These are phyloP conservation scores for Mucor velutinosus DNA, from an alignment of 371 early-diverging fungal species.

Conservation along the genomic window DNA sequence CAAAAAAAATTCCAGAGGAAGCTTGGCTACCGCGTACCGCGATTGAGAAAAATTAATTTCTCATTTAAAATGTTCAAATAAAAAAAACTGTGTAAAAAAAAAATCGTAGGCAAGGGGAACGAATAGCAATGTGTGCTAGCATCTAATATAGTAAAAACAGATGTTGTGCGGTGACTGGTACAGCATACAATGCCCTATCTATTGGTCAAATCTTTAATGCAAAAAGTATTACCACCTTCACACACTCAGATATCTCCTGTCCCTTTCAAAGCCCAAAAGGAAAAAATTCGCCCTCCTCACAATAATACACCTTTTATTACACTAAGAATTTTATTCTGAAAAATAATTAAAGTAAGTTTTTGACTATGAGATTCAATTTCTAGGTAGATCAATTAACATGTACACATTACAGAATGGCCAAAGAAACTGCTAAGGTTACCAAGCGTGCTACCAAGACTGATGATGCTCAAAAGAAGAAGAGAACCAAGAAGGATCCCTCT, in stretches of 20 bases:
- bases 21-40: constrained; percentile 39
- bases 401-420: constrained; percentile 11
- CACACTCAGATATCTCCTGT: constrained; percentile 7
- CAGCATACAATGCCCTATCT: neutral
- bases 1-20: constrained; percentile 40
- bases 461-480: constrained; percentile 37
- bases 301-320: constrained; percentile 4
- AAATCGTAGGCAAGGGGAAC: constrained; percentile 10
- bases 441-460: constrained; percentile 19
- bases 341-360: neutral
- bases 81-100: constrained; percentile 3
- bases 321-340: neutral
- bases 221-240: neutral
- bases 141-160: constrained; percentile 15
- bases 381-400: neutral
- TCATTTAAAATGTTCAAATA: neutral
- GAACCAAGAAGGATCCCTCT: constrained; percentile 60
- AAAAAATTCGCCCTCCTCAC: neutral
- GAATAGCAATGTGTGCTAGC: constrained; percentile 10
- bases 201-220: constrained; percentile 7
- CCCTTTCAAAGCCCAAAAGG: neutral
- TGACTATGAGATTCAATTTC: neutral
- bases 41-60: constrained; percentile 4
- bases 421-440: constrained; percentile 19
- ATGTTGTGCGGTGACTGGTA: constrained; percentile 5